These are phyloP conservation scores for Zymoseptoria brevis DNA, from an alignment of 2,329 filamentous ascomycete genomes.

Conservation along the genomic window DNA sequence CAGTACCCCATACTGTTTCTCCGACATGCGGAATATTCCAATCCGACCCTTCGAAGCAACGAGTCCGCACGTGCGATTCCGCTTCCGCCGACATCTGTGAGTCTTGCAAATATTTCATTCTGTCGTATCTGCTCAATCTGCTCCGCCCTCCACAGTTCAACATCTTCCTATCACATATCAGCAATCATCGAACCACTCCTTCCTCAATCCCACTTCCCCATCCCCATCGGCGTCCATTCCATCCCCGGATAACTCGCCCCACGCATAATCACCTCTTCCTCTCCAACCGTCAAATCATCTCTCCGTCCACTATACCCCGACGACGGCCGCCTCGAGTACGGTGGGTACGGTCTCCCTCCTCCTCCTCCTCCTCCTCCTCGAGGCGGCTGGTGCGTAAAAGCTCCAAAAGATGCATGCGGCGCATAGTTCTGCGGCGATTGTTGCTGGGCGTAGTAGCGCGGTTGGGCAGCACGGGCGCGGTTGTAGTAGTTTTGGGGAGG, in stretches of 20 bases:
- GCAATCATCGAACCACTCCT: background rate
- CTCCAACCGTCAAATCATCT: constrained; percentile 22
- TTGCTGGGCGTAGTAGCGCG: background rate
- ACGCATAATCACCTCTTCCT: constrained; percentile 43
- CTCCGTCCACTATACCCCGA: constrained; percentile 21
- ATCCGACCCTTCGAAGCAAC: too few relatives aligned
- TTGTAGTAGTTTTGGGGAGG: background rate
- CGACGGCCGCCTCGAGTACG: constrained; percentile 6
- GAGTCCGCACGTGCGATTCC: too few relatives aligned
- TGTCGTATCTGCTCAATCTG: too few relatives aligned
- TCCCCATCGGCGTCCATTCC: constrained; percentile 53
- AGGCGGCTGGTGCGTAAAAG: constrained; percentile 4
- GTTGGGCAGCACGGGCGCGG: background rate
- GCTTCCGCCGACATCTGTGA: too few relatives aligned
- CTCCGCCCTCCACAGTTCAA: too few relatives aligned
- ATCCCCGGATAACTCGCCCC: constrained; percentile 63
- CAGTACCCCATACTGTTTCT: too few relatives aligned
- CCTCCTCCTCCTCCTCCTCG: constrained; percentile 2
- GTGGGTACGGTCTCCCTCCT: constrained; percentile 1
- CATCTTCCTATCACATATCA: background rate
- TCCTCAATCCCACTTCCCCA: background rate
- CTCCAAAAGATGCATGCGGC: constrained; percentile 1
- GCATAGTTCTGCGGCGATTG: constrained; percentile 1
- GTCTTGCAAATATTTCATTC: too few relatives aligned
- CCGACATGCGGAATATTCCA: too few relatives aligned